Conservation (phyloP, 176 grass and related monocot genomes). For the Oryza nivara region DNA sequence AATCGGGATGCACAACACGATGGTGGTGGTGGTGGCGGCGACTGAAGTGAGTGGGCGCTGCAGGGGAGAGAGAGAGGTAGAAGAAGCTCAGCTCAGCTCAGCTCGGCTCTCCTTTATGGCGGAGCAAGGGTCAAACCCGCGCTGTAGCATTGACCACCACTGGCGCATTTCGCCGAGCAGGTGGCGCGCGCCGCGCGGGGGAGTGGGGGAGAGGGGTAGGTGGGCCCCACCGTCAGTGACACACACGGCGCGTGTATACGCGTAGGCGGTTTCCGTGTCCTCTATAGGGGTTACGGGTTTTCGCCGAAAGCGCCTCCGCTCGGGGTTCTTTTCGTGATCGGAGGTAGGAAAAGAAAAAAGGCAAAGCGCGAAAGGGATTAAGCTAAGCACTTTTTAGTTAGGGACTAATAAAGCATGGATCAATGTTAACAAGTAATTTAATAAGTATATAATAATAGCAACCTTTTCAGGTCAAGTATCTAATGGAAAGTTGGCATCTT, state of each 20-base stretch:
- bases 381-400: not conserved
- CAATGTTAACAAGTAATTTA: not conserved
- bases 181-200: conserved; percentile 2
- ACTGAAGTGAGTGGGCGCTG: conserved; percentile 41
- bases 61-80: not conserved
- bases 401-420: not conserved
- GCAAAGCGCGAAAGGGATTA: not conserved
- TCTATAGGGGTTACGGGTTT: conserved; percentile 19
- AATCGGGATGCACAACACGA: conserved; percentile 23
- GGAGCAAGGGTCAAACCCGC: conserved; percentile 28
- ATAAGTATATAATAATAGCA: not conserved
- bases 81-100: not conserved
- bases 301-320: not conserved
- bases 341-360: not conserved
- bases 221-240: conserved; percentile 13
- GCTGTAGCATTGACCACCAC: not conserved
- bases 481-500: not conserved
- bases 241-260: not conserved
- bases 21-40: conserved; percentile 34
- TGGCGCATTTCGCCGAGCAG: conserved; percentile 52
- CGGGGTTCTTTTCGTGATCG: not conserved
- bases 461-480: not conserved
- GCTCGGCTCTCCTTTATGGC: not conserved
- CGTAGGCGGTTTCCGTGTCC: not conserved
- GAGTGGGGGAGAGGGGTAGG: not conserved